Conservation (phyloP, 768 basidiomycete genomes). For the Termitomyces sp. region DNA sequence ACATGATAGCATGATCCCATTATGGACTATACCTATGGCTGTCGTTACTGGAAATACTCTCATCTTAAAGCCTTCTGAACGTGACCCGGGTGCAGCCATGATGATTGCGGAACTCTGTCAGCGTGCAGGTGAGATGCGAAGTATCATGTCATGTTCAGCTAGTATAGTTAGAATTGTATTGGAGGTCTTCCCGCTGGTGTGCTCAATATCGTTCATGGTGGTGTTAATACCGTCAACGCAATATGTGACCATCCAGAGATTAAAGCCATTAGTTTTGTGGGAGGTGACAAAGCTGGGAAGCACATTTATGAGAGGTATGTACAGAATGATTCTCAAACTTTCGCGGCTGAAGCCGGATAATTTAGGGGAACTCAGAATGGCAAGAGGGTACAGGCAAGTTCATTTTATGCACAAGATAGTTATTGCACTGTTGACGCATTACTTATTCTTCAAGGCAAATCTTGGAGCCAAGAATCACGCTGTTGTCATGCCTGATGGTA, state of each 20-base stretch:
- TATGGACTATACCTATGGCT: slow-evolving; percentile 94
- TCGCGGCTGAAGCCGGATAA: slow-evolving; percentile 2
- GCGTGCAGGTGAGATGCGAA: slow-evolving; percentile 52
- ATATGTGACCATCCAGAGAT: slow-evolving; percentile 91
- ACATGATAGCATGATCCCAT: slow-evolving; percentile 77
- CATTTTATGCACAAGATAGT: neutral
- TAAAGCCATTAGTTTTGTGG: slow-evolving; percentile 95
- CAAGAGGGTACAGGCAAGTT: slow-evolving; percentile 74
- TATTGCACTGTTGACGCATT: neutral
- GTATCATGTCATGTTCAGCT: neutral
- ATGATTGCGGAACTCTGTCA: slow-evolving; percentile 95
- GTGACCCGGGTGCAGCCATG: slow-evolving; percentile 96
- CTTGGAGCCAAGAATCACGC: slow-evolving; percentile 98
- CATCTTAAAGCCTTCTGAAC: slow-evolving; percentile 92
- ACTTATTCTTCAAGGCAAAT: slow-evolving; percentile 29
- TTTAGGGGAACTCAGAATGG: slow-evolving; percentile 75
- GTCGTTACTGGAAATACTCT: slow-evolving; percentile 89
- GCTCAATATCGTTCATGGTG: slow-evolving; percentile 88
- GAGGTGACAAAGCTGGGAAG: slow-evolving; percentile 86
- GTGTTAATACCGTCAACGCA: slow-evolving; percentile 83
- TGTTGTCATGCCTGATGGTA: slow-evolving; percentile 90
- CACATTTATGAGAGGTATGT: slow-evolving; percentile 85
- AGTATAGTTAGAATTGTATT: neutral
- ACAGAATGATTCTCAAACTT: neutral
- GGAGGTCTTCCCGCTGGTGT: slow-evolving; percentile 80